Conservation (phyloP, 73 alveolate genomes). For the Paramecium bursaria region DNA sequence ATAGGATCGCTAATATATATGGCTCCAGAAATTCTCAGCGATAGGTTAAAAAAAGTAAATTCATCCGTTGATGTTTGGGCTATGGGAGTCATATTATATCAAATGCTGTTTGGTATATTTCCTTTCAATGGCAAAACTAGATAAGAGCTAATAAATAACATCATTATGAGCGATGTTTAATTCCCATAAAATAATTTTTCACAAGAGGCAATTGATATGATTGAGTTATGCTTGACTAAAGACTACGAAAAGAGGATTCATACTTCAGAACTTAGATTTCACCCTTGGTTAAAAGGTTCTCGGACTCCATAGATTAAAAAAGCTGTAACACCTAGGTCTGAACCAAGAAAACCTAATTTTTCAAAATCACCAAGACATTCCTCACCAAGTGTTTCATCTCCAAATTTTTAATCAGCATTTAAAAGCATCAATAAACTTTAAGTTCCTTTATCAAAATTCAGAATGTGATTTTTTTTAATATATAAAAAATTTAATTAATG, state of each 20-base stretch:
- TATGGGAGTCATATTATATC: conserved; percentile 68
- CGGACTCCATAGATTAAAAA: too few species aligned
- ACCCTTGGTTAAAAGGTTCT: too few species aligned
- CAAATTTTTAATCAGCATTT: too few species aligned
- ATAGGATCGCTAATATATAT: conserved; percentile 78
- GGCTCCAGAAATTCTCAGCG: conserved; percentile 80
- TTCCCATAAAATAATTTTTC: conserved; percentile 11
- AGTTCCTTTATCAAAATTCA: too few species aligned
- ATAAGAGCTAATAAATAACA: conserved; percentile 51
- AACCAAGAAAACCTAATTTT: too few species aligned
- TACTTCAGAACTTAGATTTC: conserved; percentile 61
- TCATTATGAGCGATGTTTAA: conserved; percentile 58
- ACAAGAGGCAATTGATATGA: conserved; percentile 22
- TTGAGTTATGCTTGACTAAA: conserved; percentile 53
- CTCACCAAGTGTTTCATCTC: too few species aligned
- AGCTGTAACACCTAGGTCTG: too few species aligned
- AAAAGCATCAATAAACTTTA: too few species aligned
- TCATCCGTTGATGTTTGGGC: conserved; percentile 75
- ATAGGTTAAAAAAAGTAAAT: conserved; percentile 58
- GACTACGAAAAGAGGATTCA: conserved; percentile 46
- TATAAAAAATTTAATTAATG: too few species aligned
- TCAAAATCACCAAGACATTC: too few species aligned
- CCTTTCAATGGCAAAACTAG: conserved; percentile 71
- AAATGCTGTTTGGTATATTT: conserved; percentile 63
- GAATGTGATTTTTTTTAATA: too few species aligned